Evolutionary conservation across 768 basidiomycete genomes (phyloP).

Genomic region (Collybia nuda): DNA sequence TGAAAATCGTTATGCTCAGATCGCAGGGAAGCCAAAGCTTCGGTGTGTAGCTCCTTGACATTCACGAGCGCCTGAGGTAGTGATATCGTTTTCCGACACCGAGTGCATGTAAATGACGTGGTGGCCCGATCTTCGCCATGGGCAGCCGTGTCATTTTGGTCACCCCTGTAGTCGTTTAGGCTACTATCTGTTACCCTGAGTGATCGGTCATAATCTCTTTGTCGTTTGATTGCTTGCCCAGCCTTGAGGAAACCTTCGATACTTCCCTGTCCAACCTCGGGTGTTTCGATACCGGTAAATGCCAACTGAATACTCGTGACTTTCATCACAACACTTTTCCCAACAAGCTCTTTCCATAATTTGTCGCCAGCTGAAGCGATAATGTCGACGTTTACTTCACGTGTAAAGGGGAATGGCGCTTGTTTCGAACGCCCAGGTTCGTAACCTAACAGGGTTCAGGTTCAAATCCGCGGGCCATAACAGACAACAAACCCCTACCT

Average conservation of each 20-base stretch:
- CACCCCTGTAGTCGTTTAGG: slow-evolving; percentile 4
- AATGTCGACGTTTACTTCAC: slow-evolving; percentile 69
- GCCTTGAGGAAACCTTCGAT: slow-evolving; percentile 85
- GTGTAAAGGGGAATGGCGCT: slow-evolving; percentile 81
- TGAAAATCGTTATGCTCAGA: slow-evolving; percentile 90
- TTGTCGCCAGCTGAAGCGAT: slow-evolving; percentile 76
- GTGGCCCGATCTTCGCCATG: slow-evolving; percentile 1
- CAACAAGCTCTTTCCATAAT: slow-evolving; percentile 87
- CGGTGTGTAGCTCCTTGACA: slow-evolving; percentile 25
- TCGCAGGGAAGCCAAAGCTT: slow-evolving; percentile 40
- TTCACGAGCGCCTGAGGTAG: slow-evolving; percentile 22
- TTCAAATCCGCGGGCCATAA: neutral
- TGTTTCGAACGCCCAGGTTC: slow-evolving; percentile 77
- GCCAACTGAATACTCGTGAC: slow-evolving; percentile 71
- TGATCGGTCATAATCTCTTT: slow-evolving; percentile 26
- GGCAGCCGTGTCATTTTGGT: neutral
- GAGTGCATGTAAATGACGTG: slow-evolving; percentile 53
- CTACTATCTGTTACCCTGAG: slow-evolving; percentile 3
- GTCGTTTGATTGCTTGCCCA: slow-evolving; percentile 35
- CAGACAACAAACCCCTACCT: slow-evolving; percentile 38
- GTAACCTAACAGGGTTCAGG: slow-evolving; percentile 46
- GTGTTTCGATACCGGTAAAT: slow-evolving; percentile 75
- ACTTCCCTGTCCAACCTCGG: slow-evolving; percentile 78
- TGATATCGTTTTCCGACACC: slow-evolving; percentile 51
- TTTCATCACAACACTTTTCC: slow-evolving; percentile 52